Conservation (phyloP, 257 asterid species). For the Parsonsia alboflavescens region DNA sequence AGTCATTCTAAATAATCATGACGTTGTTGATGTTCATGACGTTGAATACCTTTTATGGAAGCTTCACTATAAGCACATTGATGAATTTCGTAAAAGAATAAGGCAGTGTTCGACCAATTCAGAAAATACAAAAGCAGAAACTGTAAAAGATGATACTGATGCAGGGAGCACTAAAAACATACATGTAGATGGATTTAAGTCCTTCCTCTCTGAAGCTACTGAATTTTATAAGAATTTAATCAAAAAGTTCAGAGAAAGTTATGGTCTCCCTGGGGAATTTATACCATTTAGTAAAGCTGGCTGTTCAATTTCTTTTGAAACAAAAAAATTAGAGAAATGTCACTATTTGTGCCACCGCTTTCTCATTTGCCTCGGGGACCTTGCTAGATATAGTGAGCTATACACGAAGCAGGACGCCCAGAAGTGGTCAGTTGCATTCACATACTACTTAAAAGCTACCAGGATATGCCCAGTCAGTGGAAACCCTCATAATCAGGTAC, state of each 20-base stretch:
- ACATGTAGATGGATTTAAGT: conserved; percentile 46
- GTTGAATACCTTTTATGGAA: conserved; percentile 78
- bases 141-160: conserved; percentile 24
- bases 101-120: conserved; percentile 30
- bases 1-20: conserved; percentile 42
- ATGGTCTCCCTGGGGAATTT: conserved; percentile 49
- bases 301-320: conserved; percentile 23
- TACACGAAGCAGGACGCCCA: conserved; percentile 45
- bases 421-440: conserved; percentile 76
- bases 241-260: conserved; percentile 34
- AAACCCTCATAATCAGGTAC: conserved; percentile 94
- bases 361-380: conserved; percentile 82
- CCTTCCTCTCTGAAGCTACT: conserved; percentile 70
- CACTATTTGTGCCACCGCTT: conserved; percentile 78
- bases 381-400: conserved; percentile 67
- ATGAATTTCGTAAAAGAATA: conserved; percentile 67
- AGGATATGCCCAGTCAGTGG: conserved; percentile 79
- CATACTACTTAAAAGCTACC: conserved; percentile 65
- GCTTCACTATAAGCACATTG: conserved; percentile 81
- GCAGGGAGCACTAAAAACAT: conserved; percentile 27
- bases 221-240: conserved; percentile 55
- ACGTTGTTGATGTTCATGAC: conserved; percentile 55
- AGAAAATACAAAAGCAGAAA: conserved; percentile 28
- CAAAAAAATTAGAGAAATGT: conserved; percentile 33
- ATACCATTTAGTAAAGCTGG: conserved; percentile 26